Evolutionary conservation across 129 eudicot species (phyloP).

Genomic region (Mikania micrantha): DNA sequence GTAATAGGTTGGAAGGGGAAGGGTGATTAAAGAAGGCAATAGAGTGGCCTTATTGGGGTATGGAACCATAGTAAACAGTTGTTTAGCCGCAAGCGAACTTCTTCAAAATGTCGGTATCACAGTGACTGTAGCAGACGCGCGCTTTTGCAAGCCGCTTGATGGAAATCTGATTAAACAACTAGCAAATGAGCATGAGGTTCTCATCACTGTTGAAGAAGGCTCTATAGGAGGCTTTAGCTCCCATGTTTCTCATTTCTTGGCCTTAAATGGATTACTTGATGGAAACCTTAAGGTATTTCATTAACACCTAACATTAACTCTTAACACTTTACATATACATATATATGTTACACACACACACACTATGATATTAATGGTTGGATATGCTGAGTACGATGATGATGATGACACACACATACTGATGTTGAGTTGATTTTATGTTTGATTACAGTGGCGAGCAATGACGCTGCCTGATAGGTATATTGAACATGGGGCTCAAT

Average conservation of each 20-base stretch:
- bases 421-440: background rate
- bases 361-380: no score
- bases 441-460: slow-evolving; percentile 53
- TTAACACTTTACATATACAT: no score
- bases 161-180: slow-evolving; percentile 41
- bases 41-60: slow-evolving; percentile 58
- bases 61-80: slow-evolving; percentile 56
- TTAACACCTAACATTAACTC: background rate
- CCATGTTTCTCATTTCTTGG: slow-evolving; percentile 61
- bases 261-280: slow-evolving; percentile 58
- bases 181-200: slow-evolving; percentile 52
- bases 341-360: no score
- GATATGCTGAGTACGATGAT: no score
- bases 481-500: slow-evolving; percentile 58
- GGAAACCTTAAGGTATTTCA: slow-evolving; percentile 54
- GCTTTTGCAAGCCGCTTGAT: slow-evolving; percentile 68
- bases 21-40: slow-evolving; percentile 48
- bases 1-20: slow-evolving; percentile 53
- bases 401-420: no score
- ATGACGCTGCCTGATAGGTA: slow-evolving; percentile 69
- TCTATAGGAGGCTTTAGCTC: slow-evolving; percentile 66
- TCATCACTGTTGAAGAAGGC: slow-evolving; percentile 60
- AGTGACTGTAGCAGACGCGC: slow-evolving; percentile 52
- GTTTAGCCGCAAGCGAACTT: slow-evolving; percentile 40
- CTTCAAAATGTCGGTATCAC: slow-evolving; percentile 29